These are phyloP conservation scores for Eucommia ulmoides DNA, from an alignment of 257 asterid species.

Conservation along the genomic window DNA sequence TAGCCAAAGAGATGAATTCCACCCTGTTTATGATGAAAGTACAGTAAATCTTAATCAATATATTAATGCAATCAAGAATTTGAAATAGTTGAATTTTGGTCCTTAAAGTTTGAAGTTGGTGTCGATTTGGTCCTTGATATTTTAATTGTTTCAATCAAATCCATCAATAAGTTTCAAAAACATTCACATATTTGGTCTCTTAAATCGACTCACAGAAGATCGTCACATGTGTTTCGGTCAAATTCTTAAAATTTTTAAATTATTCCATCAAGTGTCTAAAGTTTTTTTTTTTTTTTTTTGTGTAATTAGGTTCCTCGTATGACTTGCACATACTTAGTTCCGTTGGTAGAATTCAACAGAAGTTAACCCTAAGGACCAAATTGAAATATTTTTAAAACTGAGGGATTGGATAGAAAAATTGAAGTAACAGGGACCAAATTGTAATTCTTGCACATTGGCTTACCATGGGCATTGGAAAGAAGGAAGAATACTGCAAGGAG, in stretches of 20 bases:
- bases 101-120: neutral
- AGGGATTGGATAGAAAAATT: too few relatives aligned
- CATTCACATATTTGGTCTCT: neutral
- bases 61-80: neutral
- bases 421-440: too few relatives aligned
- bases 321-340: neutral
- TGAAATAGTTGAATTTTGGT: neutral
- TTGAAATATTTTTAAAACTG: too few relatives aligned
- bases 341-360: neutral
- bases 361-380: neutral
- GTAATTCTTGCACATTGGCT: too few relatives aligned
- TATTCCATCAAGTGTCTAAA: too few relatives aligned
- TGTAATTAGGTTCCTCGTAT: neutral
- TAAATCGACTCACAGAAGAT: too few relatives aligned
- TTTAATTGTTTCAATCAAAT: neutral
- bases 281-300: too few relatives aligned
- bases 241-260: too few relatives aligned
- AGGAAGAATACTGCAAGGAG: constrained; percentile 9
- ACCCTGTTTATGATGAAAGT: constrained; percentile 2
- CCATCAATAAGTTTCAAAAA: neutral
- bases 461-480: constrained; percentile 11
- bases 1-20: constrained; percentile 11
- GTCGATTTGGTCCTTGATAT: neutral
- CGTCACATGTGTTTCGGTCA: too few relatives aligned
- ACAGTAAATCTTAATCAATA: neutral